Percentiles rank a stretch among this genome's conserved stretches.
These are phyloP conservation scores for Stentor roeselii DNA, from an alignment of 73 alveolate genomes.

Conservation along the genomic window DNA sequence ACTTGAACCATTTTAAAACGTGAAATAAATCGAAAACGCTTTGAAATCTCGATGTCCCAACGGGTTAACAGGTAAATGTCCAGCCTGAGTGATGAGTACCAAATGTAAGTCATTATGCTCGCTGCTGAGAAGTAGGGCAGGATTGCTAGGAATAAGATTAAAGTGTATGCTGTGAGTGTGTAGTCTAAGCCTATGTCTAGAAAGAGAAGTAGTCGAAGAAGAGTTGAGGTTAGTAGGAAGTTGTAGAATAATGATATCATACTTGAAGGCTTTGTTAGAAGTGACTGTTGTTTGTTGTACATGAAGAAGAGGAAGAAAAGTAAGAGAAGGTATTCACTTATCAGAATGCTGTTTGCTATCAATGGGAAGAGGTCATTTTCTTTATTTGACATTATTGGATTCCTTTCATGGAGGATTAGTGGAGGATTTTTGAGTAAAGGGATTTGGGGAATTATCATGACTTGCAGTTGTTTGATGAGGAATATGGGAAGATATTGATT, in stretches of 20 bases:
- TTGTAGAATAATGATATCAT: neutral
- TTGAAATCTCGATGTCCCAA: neutral
- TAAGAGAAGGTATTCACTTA: neutral
- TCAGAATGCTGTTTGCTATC: neutral
- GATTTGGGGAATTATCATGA: too few relatives aligned
- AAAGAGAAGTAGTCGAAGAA: neutral
- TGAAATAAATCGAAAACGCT: neutral
- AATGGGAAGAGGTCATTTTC: too few relatives aligned
- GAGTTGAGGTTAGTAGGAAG: neutral
- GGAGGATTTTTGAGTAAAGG: too few relatives aligned
- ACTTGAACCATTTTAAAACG: neutral
- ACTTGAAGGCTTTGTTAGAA: neutral
- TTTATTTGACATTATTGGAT: too few relatives aligned
- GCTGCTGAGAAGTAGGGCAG: slow-evolving; percentile 2
- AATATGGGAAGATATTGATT: too few relatives aligned
- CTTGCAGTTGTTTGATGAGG: too few relatives aligned
- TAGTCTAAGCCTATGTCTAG: neutral
- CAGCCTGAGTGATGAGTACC: neutral
- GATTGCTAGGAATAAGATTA: neutral
- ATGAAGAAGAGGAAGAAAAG: neutral
- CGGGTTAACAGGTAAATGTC: neutral
- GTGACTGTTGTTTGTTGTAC: neutral
- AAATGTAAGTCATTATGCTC: neutral
- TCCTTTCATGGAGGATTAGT: too few relatives aligned
- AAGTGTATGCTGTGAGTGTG: neutral